Conservation (phyloP, 352 stramenopile species). For the Phytophthora quininea region DNA sequence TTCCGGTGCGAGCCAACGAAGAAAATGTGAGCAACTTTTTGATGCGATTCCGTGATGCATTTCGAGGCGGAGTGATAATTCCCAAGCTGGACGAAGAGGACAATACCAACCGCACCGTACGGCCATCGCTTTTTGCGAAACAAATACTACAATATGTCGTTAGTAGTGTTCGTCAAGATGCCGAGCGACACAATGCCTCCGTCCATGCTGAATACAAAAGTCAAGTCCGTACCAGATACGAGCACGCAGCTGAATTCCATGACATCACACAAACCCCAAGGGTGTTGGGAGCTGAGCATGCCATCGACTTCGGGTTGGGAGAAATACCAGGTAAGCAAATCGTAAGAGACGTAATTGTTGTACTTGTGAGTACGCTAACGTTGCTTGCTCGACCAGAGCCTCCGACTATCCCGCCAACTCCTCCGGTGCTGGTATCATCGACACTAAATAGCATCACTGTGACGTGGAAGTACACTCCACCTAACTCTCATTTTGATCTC, state of each 20-base stretch:
- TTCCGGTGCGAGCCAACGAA: constrained; percentile 38
- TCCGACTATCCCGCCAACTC: constrained; percentile 35
- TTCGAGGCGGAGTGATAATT: constrained; percentile 49
- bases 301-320: constrained; percentile 51
- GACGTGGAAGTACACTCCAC: constrained; percentile 34
- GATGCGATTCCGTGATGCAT: constrained; percentile 63
- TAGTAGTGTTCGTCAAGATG: constrained; percentile 41
- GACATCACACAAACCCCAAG: constrained; percentile 63
- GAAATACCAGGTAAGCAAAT: constrained; percentile 38
- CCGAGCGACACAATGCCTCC: constrained; percentile 47
- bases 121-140: constrained; percentile 24
- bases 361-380: background rate
- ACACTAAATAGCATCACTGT: constrained; percentile 60
- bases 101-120: constrained; percentile 14
- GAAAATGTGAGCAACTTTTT: constrained; percentile 70
- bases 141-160: constrained; percentile 56
- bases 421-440: constrained; percentile 37
- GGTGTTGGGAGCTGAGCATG: constrained; percentile 29
- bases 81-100: constrained; percentile 36
- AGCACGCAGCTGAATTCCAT: constrained; percentile 56
- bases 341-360: background rate
- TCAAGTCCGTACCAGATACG: constrained; percentile 65
- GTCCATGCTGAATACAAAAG: constrained; percentile 59
- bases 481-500: constrained; percentile 28
- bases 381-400: constrained; percentile 27